A percentile compares a stretch with the other conserved stretches of the same genome.
phyloP scores from a whole-genome alignment of 257 asterid species.

The Plectranthus barbatus region DNA sequence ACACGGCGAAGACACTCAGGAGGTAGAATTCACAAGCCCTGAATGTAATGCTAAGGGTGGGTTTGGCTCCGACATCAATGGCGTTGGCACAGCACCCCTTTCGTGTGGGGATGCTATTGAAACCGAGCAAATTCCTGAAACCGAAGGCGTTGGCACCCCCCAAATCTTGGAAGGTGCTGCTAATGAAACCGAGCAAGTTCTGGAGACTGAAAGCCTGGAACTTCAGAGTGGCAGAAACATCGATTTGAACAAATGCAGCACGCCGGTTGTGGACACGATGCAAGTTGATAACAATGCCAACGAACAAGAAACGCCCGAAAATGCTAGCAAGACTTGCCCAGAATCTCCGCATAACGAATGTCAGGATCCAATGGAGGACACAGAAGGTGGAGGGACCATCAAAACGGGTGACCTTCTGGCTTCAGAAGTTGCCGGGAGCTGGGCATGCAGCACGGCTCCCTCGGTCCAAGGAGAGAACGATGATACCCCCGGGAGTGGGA shows the following conservation, averaged over 20 bases:
- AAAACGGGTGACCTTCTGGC: slow-evolving; percentile 73
- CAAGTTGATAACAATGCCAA: slow-evolving; percentile 37
- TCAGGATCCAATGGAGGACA: slow-evolving; percentile 38
- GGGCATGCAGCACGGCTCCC: slow-evolving; percentile 91
- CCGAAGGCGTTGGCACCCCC: slow-evolving; percentile 37
- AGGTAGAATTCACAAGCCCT: slow-evolving; percentile 50
- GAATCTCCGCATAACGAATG: slow-evolving; percentile 19
- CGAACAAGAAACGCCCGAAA: slow-evolving; percentile 23
- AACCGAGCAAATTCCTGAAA: slow-evolving; percentile 53
- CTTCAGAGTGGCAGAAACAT: slow-evolving; percentile 20
- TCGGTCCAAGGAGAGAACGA: slow-evolving; percentile 74
- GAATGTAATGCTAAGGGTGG: slow-evolving; percentile 40
- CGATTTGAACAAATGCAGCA: slow-evolving; percentile 37
- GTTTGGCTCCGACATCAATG: slow-evolving; percentile 81
- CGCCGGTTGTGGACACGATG: slow-evolving; percentile 36
- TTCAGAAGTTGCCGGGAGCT: slow-evolving; percentile 87
- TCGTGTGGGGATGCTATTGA: slow-evolving; percentile 41
- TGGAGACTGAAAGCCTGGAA: slow-evolving; percentile 60
- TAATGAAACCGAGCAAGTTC: slow-evolving; percentile 48
- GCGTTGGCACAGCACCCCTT: slow-evolving; percentile 34
- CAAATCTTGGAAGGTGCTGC: slow-evolving; percentile 14
- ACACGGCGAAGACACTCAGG: slow-evolving; percentile 65
- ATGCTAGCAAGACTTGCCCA: slow-evolving; percentile 1
- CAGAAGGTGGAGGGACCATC: slow-evolving; percentile 62
- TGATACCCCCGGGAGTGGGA: slow-evolving; percentile 44